A percentile compares a stretch with the other conserved stretches of the same genome.
phyloP scores from a whole-genome alignment of 345 rosid species.

The Capsella bursapastoris region DNA sequence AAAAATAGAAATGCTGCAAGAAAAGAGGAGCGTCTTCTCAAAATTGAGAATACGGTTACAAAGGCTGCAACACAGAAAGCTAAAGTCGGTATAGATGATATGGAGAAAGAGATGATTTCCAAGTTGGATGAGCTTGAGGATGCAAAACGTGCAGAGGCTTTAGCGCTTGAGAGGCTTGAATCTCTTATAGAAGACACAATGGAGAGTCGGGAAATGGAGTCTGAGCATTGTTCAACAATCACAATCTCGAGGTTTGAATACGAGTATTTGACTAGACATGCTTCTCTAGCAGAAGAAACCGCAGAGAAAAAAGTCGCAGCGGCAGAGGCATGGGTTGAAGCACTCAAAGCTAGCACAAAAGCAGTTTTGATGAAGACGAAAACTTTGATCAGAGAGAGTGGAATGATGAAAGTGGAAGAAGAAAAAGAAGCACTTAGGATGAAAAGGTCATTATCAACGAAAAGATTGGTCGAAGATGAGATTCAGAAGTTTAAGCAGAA shows the following conservation, averaged over 20 bases:
- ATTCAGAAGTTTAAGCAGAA: slow-evolving; percentile 45
- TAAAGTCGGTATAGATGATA: slow-evolving; percentile 54
- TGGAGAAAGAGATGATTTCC: slow-evolving; percentile 56
- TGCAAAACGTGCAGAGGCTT: slow-evolving; percentile 58
- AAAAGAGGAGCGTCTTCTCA: slow-evolving; percentile 58
- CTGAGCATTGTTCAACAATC: slow-evolving; percentile 51
- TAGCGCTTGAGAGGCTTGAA: slow-evolving; percentile 64
- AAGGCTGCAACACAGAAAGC: slow-evolving; percentile 58
- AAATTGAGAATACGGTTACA: slow-evolving; percentile 50
- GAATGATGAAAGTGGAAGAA: slow-evolving; percentile 54
- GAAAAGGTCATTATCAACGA: slow-evolving; percentile 52
- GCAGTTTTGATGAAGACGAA: slow-evolving; percentile 64
- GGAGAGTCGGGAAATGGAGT: slow-evolving; percentile 54
- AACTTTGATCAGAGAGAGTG: slow-evolving; percentile 46
- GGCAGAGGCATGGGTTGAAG: slow-evolving; percentile 87
- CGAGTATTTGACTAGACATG: slow-evolving; percentile 67
- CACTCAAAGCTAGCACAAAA: slow-evolving; percentile 65
- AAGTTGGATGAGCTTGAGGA: slow-evolving; percentile 63
- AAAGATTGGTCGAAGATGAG: slow-evolving; percentile 55
- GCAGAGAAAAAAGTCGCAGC: slow-evolving; percentile 86
- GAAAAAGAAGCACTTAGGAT: slow-evolving; percentile 45
- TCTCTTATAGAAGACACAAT: slow-evolving; percentile 49
- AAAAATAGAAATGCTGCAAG: slow-evolving; percentile 53
- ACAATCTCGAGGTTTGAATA: slow-evolving; percentile 74
- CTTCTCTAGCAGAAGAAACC: slow-evolving; percentile 68